Evolutionary conservation across 2,329 filamentous ascomycete species (phyloP), one percentile per base, ranked within the genome.

Genomic region (Erysiphe pulchra): DNA sequence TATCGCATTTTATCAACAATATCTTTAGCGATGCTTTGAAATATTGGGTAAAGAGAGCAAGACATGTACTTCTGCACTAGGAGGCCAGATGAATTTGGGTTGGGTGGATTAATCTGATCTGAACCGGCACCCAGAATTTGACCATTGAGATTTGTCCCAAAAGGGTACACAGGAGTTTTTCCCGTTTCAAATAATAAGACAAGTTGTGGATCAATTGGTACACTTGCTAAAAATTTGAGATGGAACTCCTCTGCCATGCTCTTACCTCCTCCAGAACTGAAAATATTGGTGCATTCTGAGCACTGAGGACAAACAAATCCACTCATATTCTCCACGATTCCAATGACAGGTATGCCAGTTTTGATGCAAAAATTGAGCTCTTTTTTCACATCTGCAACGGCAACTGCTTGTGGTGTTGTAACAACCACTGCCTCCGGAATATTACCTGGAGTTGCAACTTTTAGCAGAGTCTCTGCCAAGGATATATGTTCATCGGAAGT

Each of bases 401-500:
- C 78, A 43, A 98, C 81, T 0, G 87, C 90, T 59, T 98, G 90
- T 0, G 90, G 90, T 0, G 90, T 98, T 2, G 90, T 98, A 1
- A 98, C 87, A 0, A 98, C 77, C 0, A 98, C 85, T 0, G 90
- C 87, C 9, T 87, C 90, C 1, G 80, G 73, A 2, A 94, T 70
- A 53, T 85, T 79, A 0, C 74, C 74, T 0, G 74, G 69, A 3
- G 63, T 57, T n/a, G 71, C 67, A 47, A 70, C 69, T 47, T 69
- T 67, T 48, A 87, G 66, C 0, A 93, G 68, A 17, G 81, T 90
- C 60, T 95, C 87, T 6, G 85, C 84, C 1, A 94, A 74, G 0
- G 85, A 90, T 43, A 98, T 95, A 59, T 95, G 90, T 62, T 98
- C 90, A 62, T 98, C 90, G 49, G 81, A 90, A 2, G 90, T 98